phyloP scores from a whole-genome alignment of 2,329 filamentous ascomycete species.

The Colletotrichum lentis region DNA sequence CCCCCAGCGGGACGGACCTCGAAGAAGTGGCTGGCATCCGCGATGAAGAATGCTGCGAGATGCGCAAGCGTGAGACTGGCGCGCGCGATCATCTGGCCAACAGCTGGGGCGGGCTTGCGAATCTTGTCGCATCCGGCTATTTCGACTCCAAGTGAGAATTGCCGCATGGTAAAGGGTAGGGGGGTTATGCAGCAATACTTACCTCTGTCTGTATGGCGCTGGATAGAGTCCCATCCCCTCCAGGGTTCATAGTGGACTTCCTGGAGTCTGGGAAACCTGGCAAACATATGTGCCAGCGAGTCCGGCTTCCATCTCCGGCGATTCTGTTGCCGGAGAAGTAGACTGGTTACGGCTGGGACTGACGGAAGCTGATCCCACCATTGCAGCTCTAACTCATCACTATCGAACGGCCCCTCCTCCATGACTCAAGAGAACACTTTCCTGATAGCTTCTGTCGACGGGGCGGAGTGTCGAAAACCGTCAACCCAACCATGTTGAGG shows the following conservation, averaged over 20 bases:
- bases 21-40: conserved; percentile 45
- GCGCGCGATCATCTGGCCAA: conserved; percentile 39
- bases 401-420: conserved; percentile 40
- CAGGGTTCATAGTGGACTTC: conserved; percentile 47
- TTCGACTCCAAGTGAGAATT: conserved; percentile 15
- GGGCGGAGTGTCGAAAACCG: conserved; percentile 37
- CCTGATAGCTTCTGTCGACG: conserved; percentile 31
- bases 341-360: conserved; percentile 43
- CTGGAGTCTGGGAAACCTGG: conserved; percentile 44
- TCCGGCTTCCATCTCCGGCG: conserved; percentile 45
- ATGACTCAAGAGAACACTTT: conserved; percentile 42
- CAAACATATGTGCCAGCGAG: conserved; percentile 44
- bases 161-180: conserved; percentile 38
- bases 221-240: conserved; percentile 43
- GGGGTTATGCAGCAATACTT: too few species aligned
- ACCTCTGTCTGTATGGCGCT: conserved; percentile 38
- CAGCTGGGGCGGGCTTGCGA: conserved; percentile 36
- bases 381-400: conserved; percentile 38
- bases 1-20: conserved; percentile 40
- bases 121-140: conserved; percentile 32
- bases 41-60: conserved; percentile 43
- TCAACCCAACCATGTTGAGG: conserved; percentile 41
- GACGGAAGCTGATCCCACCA: conserved; percentile 43
- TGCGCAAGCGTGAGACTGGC: conserved; percentile 42
- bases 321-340: conserved; percentile 47